Evolutionary conservation across 129 eudicot genomes (phyloP).

Genomic region (Calendula officinalis): DNA sequence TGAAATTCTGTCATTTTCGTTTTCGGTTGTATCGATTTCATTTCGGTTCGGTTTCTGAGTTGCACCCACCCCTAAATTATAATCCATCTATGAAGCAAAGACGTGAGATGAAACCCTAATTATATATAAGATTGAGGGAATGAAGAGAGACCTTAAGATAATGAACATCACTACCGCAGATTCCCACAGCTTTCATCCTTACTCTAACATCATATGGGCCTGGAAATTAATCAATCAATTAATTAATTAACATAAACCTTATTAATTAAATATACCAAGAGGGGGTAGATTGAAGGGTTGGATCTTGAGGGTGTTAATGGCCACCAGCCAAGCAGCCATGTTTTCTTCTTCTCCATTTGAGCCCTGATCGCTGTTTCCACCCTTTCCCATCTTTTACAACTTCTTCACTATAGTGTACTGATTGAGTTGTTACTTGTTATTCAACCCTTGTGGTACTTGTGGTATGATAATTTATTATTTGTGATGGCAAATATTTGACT

Average conservation of each 20-base stretch:
- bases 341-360: conserved; percentile 44
- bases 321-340: conserved; percentile 96
- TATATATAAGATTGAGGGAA: background rate
- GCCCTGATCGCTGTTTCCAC: conserved; percentile 34
- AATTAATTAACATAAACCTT: background rate
- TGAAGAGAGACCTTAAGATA: conserved; percentile 48
- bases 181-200: conserved; percentile 68
- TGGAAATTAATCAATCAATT: conserved; percentile 4
- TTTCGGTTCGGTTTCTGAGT: too few species aligned
- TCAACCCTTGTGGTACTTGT: background rate
- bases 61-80: too few species aligned
- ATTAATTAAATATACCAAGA: conserved; percentile 50
- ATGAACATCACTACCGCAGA: conserved; percentile 74
- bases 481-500: conserved; percentile 8
- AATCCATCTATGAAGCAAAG: background rate
- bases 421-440: background rate
- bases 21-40: too few species aligned
- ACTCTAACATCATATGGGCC: conserved; percentile 63
- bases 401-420: background rate
- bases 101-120: background rate
- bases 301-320: conserved; percentile 73
- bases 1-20: too few species aligned
- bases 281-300: conserved; percentile 83
- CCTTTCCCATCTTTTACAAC: conserved; percentile 44
- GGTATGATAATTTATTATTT: background rate